A percentile compares a stretch with the other conserved stretches of the same genome.
Conservation (phyloP, 2,329 filamentous ascomycete species). For the Pseudogymnoascus sp. region DNA sequence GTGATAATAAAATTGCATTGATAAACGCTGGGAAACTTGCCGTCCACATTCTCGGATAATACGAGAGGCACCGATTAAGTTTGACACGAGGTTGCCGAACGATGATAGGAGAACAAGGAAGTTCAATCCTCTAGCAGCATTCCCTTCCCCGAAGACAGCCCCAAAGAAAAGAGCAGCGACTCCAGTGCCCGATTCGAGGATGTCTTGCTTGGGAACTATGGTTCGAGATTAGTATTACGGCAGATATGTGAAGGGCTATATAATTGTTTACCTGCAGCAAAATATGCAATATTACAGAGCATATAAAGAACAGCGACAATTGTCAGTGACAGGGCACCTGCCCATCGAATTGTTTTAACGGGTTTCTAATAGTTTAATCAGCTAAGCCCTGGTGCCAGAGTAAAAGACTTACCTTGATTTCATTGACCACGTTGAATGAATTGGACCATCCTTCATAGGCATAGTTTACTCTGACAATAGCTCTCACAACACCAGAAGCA, state of each 20-base stretch:
- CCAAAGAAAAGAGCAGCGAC: constrained; percentile 52
- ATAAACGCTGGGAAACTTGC: constrained; percentile 22
- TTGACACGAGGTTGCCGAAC: constrained; percentile 51
- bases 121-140: constrained; percentile 45
- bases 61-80: constrained; percentile 46
- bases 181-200: constrained; percentile 44
- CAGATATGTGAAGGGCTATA: background rate
- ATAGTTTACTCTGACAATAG: constrained; percentile 51
- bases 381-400: background rate
- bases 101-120: constrained; percentile 49
- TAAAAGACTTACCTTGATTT: constrained; percentile 38
- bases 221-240: background rate
- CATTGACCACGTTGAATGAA: constrained; percentile 54
- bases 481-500: constrained; percentile 44
- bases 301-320: constrained; percentile 48
- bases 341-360: constrained; percentile 43
- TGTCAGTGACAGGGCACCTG: constrained; percentile 41
- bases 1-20: background rate
- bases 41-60: constrained; percentile 52
- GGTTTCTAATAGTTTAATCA: constrained; percentile 38
- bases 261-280: constrained; percentile 38
- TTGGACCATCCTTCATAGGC: constrained; percentile 51
- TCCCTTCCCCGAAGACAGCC: constrained; percentile 44
- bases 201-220: constrained; percentile 43
- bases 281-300: constrained; percentile 53